These are phyloP conservation scores for Rhizophora mangle DNA, from an alignment of 345 rosid genomes.

Conservation along the genomic window DNA sequence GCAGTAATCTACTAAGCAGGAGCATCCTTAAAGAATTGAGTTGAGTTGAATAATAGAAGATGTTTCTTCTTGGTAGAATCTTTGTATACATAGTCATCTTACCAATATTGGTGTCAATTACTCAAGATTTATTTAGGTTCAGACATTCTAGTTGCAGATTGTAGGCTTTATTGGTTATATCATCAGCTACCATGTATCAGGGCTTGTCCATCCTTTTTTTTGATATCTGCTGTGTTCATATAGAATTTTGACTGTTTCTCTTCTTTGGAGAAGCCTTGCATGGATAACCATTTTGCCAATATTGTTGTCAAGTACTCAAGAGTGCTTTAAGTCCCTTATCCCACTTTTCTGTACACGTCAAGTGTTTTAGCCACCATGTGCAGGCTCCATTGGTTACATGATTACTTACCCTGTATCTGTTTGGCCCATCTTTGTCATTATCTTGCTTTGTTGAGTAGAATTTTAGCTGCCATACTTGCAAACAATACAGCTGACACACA, in stretches of 20 bases:
- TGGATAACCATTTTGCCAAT: constrained; percentile 13
- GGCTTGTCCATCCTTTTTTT: too few species aligned
- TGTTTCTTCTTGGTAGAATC: constrained; percentile 2
- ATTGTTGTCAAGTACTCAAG: constrained; percentile 10
- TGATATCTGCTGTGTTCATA: too few species aligned
- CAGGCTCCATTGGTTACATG: neutral
- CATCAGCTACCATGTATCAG: too few species aligned
- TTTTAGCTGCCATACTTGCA: neutral
- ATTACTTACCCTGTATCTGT: too few species aligned
- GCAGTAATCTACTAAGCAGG: constrained; percentile 19
- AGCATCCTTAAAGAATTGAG: constrained; percentile 1
- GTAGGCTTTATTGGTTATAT: too few species aligned
- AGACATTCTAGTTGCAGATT: too few species aligned
- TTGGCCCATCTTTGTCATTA: too few species aligned
- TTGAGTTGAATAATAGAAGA: constrained; percentile 1
- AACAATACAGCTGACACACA: neutral
- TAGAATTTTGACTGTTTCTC: too few species aligned
- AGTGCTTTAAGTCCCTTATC: constrained; percentile 2
- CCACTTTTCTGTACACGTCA: neutral
- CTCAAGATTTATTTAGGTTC: too few species aligned
- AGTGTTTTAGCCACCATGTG: neutral
- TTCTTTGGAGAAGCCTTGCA: constrained; percentile 5
- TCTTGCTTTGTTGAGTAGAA: neutral
- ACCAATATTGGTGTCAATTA: too few species aligned
- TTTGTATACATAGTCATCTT: too few species aligned